Base-by-base conservation (phyloP, 2,329 filamentous ascomycete species). In the Xenoacremonium recifei region DNA sequence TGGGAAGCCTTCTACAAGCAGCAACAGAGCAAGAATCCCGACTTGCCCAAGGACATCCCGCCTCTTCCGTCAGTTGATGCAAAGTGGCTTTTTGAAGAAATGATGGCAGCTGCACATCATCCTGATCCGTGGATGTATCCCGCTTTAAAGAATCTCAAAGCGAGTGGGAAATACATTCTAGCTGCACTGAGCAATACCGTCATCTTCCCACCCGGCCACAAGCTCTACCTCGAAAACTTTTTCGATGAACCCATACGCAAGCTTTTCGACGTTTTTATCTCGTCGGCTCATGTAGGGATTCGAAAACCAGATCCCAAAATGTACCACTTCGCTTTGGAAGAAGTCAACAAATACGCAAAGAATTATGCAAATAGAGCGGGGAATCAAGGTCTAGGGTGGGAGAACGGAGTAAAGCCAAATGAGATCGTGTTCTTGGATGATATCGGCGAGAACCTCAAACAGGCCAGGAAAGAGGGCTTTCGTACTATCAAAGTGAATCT, bases 401-500 rank as follows among this genome's bases (percentile, higher is more conserved):
- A 63, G 13, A 65, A 39, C 4, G 70, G 75, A 0, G 71, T 95
- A 7, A 64, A 69, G 42, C 69, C 85, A 0, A 69, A 70, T 1
- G 89, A 96, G 41, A 72, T 96, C 33, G 67, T 95, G 4, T 99
- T 99, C 62, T 67, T 96, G 37, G 93, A 96, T 62, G 91, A 96
- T 57, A 96, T 99, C 62, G 93, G 93, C 2, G 84, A 91, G 66
- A 99, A 99, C 62, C 65, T 97, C 44, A 93, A 91, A 71, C 84
- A 77, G 33, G 93, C 83, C 1, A 87, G 76, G 65, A 76, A 75
- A 36, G 70, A 82, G 17, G 92, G 92, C 0, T 84, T 97, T 63
- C 68, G 76, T 42, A 97, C 92, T 0, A 77, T 97, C 51, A 96
- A 92, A 67, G 93, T 97, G 1, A 72, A 79, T 7, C 68, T 97